A percentile compares a stretch with the other conserved stretches of the same genome.
These are phyloP conservation scores for Diaporthe sp. DNA, from an alignment of 2,329 filamentous ascomycete species.

Conservation along the genomic window DNA sequence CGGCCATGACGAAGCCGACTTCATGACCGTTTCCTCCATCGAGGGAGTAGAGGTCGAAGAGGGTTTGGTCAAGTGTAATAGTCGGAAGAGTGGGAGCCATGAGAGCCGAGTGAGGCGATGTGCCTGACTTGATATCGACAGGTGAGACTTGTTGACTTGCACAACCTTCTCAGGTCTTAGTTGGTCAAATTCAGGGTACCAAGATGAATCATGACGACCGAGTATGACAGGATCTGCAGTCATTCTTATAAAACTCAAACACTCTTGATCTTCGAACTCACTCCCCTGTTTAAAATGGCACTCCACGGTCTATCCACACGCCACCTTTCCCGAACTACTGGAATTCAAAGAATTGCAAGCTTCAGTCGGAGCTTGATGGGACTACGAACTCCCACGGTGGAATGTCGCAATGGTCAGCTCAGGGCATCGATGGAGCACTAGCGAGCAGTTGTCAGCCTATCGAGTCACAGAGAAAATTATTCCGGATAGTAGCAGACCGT, in stretches of 20 bases:
- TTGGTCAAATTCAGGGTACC: background rate
- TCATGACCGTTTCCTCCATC: conserved; percentile 32
- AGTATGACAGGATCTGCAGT: conserved; percentile 22
- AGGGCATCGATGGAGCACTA: background rate
- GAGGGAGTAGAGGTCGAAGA: conserved; percentile 15
- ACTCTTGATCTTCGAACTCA: background rate
- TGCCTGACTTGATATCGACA: background rate
- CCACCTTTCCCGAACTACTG: background rate
- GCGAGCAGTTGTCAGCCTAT: background rate
- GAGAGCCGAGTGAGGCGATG: background rate
- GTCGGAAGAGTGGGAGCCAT: conserved; percentile 18
- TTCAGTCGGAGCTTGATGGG: no score
- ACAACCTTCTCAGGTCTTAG: background rate
- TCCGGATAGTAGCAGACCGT: background rate
- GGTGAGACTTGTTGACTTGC: background rate
- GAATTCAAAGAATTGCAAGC: no score
- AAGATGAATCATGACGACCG: background rate
- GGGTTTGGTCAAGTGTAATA: conserved; percentile 19
- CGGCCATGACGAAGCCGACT: conserved; percentile 24
- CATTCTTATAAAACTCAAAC: conserved; percentile 15
- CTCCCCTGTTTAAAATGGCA: background rate
- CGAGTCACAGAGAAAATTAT: background rate
- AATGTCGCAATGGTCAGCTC: conserved; percentile 9
- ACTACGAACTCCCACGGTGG: no score
- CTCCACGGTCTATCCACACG: no score